These are phyloP conservation scores for Hypoxylon intermedium DNA, from an alignment of 495 filamentous ascomycete genomes.

Conservation along the genomic window DNA sequence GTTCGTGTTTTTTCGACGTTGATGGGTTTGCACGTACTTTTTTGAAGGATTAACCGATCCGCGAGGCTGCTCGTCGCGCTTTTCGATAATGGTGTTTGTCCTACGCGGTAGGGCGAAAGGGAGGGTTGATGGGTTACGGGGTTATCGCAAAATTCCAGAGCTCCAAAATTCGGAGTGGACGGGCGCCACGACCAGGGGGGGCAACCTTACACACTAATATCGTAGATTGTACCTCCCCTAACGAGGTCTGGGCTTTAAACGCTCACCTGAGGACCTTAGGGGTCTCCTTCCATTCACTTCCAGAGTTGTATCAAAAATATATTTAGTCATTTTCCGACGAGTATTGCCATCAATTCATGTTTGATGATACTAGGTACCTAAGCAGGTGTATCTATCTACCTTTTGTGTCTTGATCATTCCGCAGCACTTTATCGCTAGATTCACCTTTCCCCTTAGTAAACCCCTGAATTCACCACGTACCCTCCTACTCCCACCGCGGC, in stretches of 20 bases:
- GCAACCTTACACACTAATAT: neutral
- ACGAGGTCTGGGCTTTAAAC: neutral
- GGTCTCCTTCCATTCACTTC: neutral
- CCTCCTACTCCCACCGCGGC: slow-evolving; percentile 3
- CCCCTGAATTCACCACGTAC: slow-evolving; percentile 15
- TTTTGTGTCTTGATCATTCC: no score
- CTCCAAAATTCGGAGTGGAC: slow-evolving; percentile 36
- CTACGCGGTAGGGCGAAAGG: slow-evolving; percentile 38
- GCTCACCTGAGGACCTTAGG: neutral
- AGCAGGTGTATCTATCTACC: neutral
- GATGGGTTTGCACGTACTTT: neutral
- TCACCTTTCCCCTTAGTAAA: slow-evolving; percentile 1
- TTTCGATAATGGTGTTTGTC: slow-evolving; percentile 36
- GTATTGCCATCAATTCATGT: no score
- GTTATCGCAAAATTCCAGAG: slow-evolving; percentile 34
- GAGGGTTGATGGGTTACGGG: no score
- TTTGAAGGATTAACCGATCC: neutral
- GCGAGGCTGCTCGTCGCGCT: slow-evolving; percentile 26
- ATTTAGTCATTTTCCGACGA: no score
- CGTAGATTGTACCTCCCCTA: neutral
- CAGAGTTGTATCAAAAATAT: no score
- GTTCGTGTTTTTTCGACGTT: slow-evolving; percentile 1
- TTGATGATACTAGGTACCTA: no score
- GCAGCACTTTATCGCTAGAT: neutral
- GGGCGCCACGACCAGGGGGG: slow-evolving; percentile 23